Evolutionary conservation across 495 filamentous ascomycete species (phyloP).

Genomic region (Daldinia decipiens): DNA sequence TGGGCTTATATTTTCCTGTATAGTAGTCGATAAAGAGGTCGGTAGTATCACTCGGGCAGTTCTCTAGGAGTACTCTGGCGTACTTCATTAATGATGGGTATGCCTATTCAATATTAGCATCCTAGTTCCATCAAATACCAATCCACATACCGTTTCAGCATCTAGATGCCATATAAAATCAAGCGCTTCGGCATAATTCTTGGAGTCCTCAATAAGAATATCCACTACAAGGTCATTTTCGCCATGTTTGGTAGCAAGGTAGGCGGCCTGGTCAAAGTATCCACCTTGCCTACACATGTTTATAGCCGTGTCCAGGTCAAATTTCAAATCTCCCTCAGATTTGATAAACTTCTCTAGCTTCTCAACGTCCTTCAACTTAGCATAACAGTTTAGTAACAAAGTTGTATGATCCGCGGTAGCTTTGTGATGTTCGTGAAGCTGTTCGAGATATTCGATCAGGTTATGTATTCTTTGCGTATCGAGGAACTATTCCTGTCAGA

Average conservation of each 20-base stretch:
- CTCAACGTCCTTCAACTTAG: slow-evolving; percentile 93
- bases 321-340: slow-evolving; percentile 91
- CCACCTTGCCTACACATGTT: slow-evolving; percentile 97
- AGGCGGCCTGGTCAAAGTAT: slow-evolving; percentile 97
- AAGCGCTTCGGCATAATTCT: slow-evolving; percentile 85
- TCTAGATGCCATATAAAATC: slow-evolving; percentile 91
- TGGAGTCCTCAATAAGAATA: slow-evolving; percentile 94
- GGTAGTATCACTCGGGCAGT: slow-evolving; percentile 83
- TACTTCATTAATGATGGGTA: slow-evolving; percentile 96
- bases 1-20: slow-evolving; percentile 81
- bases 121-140: slow-evolving; percentile 2
- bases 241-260: slow-evolving; percentile 90
- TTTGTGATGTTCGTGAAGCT: slow-evolving; percentile 91
- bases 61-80: slow-evolving; percentile 84
- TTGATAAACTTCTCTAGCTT: slow-evolving; percentile 98
- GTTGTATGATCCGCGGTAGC: slow-evolving; percentile 98
- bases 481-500: slow-evolving; percentile 70
- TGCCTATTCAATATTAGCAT: slow-evolving; percentile 64
- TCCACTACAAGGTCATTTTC: slow-evolving; percentile 95
- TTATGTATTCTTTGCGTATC: slow-evolving; percentile 98
- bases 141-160: slow-evolving; percentile 73
- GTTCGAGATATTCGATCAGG: slow-evolving; percentile 96
- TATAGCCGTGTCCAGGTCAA: slow-evolving; percentile 97
- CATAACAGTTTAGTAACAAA: slow-evolving; percentile 94
- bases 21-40: slow-evolving; percentile 93